These are phyloP conservation scores for Candida glaebosa DNA, from an alignment of 805 yeast genomes.

Conservation along the genomic window DNA sequence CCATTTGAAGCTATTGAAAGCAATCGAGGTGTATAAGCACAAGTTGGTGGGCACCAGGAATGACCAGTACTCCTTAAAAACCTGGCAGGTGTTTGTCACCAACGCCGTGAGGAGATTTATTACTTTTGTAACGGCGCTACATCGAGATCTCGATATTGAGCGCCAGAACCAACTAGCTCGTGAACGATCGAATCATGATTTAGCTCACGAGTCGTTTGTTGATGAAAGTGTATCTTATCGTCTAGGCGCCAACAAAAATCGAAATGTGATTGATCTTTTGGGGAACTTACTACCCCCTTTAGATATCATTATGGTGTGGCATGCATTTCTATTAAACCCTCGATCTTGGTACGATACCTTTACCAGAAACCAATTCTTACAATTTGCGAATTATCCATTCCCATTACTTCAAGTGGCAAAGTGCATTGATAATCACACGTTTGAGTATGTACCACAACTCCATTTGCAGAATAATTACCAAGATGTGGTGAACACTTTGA, in stretches of 20 bases:
- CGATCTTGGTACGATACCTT: conserved; percentile 13
- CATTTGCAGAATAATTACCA: conserved; percentile 1
- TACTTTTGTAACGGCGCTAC: conserved; percentile 16
- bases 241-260: background rate
- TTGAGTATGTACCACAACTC: conserved; percentile 7
- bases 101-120: conserved; percentile 21
- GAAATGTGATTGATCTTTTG: background rate
- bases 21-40: conserved; percentile 17
- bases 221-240: background rate
- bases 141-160: background rate
- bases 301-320: conserved; percentile 22
- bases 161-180: background rate
- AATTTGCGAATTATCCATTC: conserved; percentile 11
- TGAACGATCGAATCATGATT: background rate
- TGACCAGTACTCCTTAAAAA: background rate
- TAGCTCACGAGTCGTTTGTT: background rate
- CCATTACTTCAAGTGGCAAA: conserved; percentile 10
- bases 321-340: conserved; percentile 18
- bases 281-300: conserved; percentile 15
- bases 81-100: conserved; percentile 22
- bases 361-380: conserved; percentile 9
- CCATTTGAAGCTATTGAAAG: conserved; percentile 21
- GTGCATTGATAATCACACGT: conserved; percentile 9
- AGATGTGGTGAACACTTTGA: background rate
- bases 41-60: conserved; percentile 6